These are phyloP conservation scores for Candida michaelii DNA, from an alignment of 805 yeast species.

Conservation along the genomic window DNA sequence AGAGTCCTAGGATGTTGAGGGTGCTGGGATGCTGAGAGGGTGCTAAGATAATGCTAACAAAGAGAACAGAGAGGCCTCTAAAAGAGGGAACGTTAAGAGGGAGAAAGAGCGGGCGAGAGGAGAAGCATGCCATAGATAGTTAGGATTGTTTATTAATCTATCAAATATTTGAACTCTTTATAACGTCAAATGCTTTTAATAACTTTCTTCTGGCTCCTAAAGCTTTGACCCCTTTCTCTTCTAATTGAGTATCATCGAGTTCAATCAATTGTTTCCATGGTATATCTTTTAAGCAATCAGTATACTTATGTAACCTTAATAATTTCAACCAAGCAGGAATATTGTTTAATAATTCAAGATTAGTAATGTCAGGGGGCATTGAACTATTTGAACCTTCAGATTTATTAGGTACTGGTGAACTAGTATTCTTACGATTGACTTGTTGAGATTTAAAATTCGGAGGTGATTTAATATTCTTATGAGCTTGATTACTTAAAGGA, in stretches of 20 bases:
- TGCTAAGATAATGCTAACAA: no score
- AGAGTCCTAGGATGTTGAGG: no score
- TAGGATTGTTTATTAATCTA: slow-evolving; percentile 4
- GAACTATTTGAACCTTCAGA: slow-evolving; percentile 20
- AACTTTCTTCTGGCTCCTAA: slow-evolving; percentile 94
- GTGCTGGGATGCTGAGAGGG: no score
- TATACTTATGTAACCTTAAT: slow-evolving; percentile 88
- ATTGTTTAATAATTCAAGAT: slow-evolving; percentile 57
- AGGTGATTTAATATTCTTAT: slow-evolving; percentile 18
- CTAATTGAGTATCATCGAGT: slow-evolving; percentile 66
- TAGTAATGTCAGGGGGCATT: slow-evolving; percentile 44
- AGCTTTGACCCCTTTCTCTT: slow-evolving; percentile 82
- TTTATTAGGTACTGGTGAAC: slow-evolving; percentile 11
- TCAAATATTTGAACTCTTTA: slow-evolving; percentile 33
- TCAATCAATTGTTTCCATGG: slow-evolving; percentile 79
- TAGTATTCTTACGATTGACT: slow-evolving; percentile 11
- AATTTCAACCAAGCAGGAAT: slow-evolving; percentile 92
- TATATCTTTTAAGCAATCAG: slow-evolving; percentile 72
- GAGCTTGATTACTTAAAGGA: slow-evolving; percentile 24
- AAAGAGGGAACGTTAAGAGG: no score
- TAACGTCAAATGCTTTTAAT: slow-evolving; percentile 86
- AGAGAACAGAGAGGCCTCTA: no score
- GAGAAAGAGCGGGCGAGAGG: no score
- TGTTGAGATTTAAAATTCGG: slow-evolving; percentile 6
- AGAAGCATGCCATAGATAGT: no score